Conservation (phyloP, 2,329 filamentous ascomycete genomes). For the Shiraia bambusicola region DNA sequence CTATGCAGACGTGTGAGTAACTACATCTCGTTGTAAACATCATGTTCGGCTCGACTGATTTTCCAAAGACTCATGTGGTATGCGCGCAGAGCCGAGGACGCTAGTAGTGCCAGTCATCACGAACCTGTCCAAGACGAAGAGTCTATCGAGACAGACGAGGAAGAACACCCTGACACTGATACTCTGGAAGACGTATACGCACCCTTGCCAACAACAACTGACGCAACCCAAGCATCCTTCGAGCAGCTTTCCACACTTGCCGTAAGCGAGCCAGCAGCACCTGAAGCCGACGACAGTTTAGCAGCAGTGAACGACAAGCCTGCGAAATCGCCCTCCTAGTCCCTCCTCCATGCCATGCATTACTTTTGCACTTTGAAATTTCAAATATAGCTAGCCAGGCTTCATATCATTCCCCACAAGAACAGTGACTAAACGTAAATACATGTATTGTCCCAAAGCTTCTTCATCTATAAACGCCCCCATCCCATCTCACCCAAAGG, state of each 20-base stretch:
- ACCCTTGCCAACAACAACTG: constrained; percentile 2
- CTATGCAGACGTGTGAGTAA: constrained; percentile 28
- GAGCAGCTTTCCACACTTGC: constrained; percentile 7
- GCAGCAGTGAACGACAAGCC: not conserved
- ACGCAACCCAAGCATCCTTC: constrained; percentile 6
- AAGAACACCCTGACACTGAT: constrained; percentile 2
- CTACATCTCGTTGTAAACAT: not conserved
- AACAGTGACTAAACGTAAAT: too few relatives aligned
- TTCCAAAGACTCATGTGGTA: constrained; percentile 33
- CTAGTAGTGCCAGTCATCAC: not conserved
- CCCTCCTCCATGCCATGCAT: too few relatives aligned
- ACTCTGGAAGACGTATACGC: not conserved
- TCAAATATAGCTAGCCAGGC: too few relatives aligned
- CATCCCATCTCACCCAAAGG: too few relatives aligned
- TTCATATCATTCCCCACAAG: too few relatives aligned
- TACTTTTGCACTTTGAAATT: too few relatives aligned
- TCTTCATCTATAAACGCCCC: too few relatives aligned
- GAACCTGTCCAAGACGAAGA: constrained; percentile 25
- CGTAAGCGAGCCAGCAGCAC: not conserved
- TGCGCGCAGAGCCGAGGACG: constrained; percentile 21
- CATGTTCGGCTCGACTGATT: too few relatives aligned
- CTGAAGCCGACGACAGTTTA: constrained; percentile 2
- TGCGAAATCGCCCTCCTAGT: too few relatives aligned
- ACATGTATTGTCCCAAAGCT: too few relatives aligned
- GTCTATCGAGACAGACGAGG: constrained; percentile 25